These are phyloP conservation scores for Colletotrichum sp. DNA, from an alignment of 2,329 filamentous ascomycete genomes.

Conservation along the genomic window DNA sequence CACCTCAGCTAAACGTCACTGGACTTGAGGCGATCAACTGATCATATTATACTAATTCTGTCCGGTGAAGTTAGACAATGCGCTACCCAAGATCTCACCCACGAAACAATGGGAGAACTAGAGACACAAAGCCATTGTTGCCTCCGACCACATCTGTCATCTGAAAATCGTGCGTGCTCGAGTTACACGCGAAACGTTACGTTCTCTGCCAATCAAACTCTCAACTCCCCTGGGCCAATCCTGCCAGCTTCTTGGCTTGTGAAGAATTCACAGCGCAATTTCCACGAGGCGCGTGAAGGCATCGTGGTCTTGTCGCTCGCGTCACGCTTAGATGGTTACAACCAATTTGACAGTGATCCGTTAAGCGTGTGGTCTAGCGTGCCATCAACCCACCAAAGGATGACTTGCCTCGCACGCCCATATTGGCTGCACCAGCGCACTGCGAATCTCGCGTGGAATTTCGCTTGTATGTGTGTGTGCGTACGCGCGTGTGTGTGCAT, in stretches of 20 bases:
- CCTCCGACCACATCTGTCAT: not conserved
- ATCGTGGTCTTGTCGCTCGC: not conserved
- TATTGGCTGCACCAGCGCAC: not conserved
- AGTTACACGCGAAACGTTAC: not conserved
- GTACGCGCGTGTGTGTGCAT: not conserved
- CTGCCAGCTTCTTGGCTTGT: not conserved
- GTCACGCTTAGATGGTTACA: constrained; percentile 5
- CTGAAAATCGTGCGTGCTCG: not conserved
- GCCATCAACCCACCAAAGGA: not conserved
- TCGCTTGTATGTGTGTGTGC: not conserved
- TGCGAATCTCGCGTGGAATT: not conserved
- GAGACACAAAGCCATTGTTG: not conserved
- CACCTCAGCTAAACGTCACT: not conserved
- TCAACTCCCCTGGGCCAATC: not conserved
- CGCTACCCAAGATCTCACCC: not conserved
- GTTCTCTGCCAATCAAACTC: not conserved
- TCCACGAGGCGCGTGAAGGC: not conserved
- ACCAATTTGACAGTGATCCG: not conserved
- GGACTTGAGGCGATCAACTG: constrained; percentile 5
- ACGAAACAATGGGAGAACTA: not conserved
- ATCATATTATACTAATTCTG: constrained; percentile 7
- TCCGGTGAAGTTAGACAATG: not conserved
- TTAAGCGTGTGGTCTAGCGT: not conserved
- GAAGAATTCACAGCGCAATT: not conserved
- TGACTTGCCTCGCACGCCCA: not conserved